Base-by-base conservation (phyloP, 176 grass and related monocot species). In the Aegilops umbellulata region DNA sequence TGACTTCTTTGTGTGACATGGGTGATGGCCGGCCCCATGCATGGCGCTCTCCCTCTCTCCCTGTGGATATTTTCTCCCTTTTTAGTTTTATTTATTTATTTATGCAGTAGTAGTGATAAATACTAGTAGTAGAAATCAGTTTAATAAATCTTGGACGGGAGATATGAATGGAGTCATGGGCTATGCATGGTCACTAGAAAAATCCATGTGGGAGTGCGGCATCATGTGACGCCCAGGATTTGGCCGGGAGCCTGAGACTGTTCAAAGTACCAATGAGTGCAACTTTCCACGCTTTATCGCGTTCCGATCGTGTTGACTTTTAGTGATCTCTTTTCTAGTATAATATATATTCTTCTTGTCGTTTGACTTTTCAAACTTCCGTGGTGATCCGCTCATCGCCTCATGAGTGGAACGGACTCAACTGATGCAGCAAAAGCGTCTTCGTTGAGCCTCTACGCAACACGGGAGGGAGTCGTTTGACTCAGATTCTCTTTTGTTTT, bases 1-100 rank as follows among this genome's bases (percentile, higher is more conserved):
- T 82, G 78, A 81, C 83, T 82, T 82, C 78, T 77, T 82, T 63
- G 88, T 69, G 88, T 86, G 83, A 86, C 62, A 30, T 30, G 26
- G 42, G 46, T 10, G 71, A 66, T 80, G 66, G 41, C 2, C 17
- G 49, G 49, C 49, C 49, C 49, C 49, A 53, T 53, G 39, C 39
- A 42, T 42, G 13, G 4, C 20, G 1, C 14, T 0, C 29, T 8
- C 26, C 47, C 32, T 49, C 53, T 13, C 25, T 31, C 25, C n/a
- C 27, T 41, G 1, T 17, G 15, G 7, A 10, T 69, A 47, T 71
- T 72, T 79, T 55, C 10, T 8, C 6, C 26, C 11, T 9, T 47
- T 64, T 15, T 41, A 14, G 38, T 62, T 63, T 60, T 61, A 77
- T 78, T 7, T 63, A 9, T 24, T 44, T 6, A 10, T 57, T 57